These are phyloP conservation scores for Psilocybe subaeruginosa DNA, from an alignment of 768 basidiomycete genomes.

Conservation along the genomic window DNA sequence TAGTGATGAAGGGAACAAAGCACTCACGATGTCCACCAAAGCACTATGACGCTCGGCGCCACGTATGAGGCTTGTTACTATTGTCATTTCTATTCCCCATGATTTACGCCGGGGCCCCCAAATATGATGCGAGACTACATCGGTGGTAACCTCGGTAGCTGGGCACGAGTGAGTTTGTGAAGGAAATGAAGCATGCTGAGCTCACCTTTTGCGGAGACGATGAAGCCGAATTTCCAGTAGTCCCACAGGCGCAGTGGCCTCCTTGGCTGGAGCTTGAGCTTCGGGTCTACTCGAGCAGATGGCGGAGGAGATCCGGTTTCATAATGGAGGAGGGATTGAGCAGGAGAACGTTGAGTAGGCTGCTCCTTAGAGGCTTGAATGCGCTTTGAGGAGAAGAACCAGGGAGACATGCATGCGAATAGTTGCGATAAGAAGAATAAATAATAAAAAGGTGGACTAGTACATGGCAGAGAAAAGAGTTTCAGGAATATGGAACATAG, in stretches of 20 bases:
- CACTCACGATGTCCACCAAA: slow-evolving; percentile 77
- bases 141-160: slow-evolving; percentile 58
- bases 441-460: slow-evolving; percentile 18
- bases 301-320: slow-evolving; percentile 71
- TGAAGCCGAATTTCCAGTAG: slow-evolving; percentile 70
- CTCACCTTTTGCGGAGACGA: slow-evolving; percentile 69
- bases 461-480: slow-evolving; percentile 27
- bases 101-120: slow-evolving; percentile 88
- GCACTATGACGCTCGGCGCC: slow-evolving; percentile 81
- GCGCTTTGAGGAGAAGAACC: slow-evolving; percentile 25
- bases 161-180: slow-evolving; percentile 7
- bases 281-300: slow-evolving; percentile 71
- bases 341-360: slow-evolving; percentile 28
- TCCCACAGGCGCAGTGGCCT: slow-evolving; percentile 67
- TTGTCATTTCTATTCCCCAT: slow-evolving; percentile 96
- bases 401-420: slow-evolving; percentile 26
- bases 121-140: slow-evolving; percentile 77
- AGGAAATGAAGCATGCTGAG: not conserved
- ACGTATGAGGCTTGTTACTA: slow-evolving; percentile 83
- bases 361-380: slow-evolving; percentile 19
- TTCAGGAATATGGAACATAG: slow-evolving; percentile 25
- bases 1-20: slow-evolving; percentile 4
- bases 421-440: slow-evolving; percentile 8
- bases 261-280: slow-evolving; percentile 59
- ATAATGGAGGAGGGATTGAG: slow-evolving; percentile 52